Conservation (phyloP, 192 early-diverging fungal genomes). For the Helicostylum pulchrum region DNA sequence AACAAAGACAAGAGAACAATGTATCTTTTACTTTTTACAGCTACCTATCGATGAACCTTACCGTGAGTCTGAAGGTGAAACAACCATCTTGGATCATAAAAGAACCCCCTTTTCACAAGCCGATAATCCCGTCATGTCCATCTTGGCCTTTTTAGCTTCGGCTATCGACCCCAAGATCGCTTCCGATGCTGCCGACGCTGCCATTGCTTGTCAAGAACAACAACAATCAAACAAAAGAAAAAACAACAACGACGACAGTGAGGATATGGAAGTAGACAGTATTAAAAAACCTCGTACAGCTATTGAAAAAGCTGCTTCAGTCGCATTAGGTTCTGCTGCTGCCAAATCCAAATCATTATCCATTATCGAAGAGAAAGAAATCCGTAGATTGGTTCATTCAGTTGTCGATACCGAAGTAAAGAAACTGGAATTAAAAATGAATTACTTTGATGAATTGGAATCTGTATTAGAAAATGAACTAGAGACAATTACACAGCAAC, state of each 20-base stretch:
- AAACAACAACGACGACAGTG: conserved; percentile 21
- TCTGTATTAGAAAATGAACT: conserved; percentile 84
- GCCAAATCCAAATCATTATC: conserved; percentile 85
- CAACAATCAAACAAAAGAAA: conserved; percentile 34
- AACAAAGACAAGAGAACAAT: conserved; percentile 86
- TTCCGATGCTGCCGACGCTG: conserved; percentile 79
- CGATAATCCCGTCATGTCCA: conserved; percentile 93
- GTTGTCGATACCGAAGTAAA: conserved; percentile 84
- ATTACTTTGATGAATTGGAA: conserved; percentile 92
- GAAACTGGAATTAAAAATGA: conserved; percentile 90
- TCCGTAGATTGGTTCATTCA: conserved; percentile 73
- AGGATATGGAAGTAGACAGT: conserved; percentile 32
- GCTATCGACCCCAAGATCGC: conserved; percentile 91
- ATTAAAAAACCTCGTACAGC: conserved; percentile 42
- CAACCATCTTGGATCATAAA: conserved; percentile 47
- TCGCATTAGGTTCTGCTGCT: conserved; percentile 89
- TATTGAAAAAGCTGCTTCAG: conserved; percentile 76
- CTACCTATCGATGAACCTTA: conserved; percentile 93
- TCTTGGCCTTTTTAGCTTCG: conserved; percentile 87
- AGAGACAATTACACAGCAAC: conserved; percentile 70
- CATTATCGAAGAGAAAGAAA: conserved; percentile 82
- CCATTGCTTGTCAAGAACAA: conserved; percentile 50
- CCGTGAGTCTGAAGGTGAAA: conserved; percentile 21
- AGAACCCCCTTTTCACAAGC: conserved; percentile 75
- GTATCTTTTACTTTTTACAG: conserved; percentile 86